Base-by-base conservation (phyloP, 805 yeast genomes). In the Pichia sporocuriosa region DNA sequence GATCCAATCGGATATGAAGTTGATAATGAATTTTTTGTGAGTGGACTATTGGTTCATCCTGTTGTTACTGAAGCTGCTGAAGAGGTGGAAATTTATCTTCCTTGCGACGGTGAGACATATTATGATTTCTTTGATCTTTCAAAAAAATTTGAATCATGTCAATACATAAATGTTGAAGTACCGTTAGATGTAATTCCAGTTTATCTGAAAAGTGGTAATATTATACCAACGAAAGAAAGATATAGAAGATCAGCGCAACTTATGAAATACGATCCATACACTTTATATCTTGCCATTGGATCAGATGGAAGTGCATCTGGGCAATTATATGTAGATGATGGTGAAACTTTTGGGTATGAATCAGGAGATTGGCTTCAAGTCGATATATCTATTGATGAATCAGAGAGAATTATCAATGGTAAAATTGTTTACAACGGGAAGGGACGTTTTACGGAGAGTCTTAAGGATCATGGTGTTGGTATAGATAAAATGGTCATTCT, bases 1-100 rank as follows among this genome's bases (percentile, higher is more conserved):
- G 68, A 71, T 45, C 58, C 60, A 22, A 68, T 62, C 1, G 57
- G 75, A 0, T 84, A 73, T 55, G 70, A 62, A 2, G 68, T 87
- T 35, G 96, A 89, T 44, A 90, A 90, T 62, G 81, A 87, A 59
- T 90, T 90, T 60, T 84, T 77, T 55, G 47, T 90, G 17, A 95
- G 94, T 19, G 63, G 69, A 30, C 55, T 90, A 13, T 56, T 90
- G 44, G 84, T 85, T 1, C 84, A 82, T 54, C 98, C 98, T 3
- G 79, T 90, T 3, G 76, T 83, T 1, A 73, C 71, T 1, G 76
- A 77, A 47, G 75, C 68, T 1, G 70, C 68, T 5, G 48, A 53
- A 0, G 42, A 57, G 0, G 69, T 71, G 0, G 56, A 57, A 1
- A 56, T 81, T 6, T 69, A 68, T 45, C 49, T 83, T 22, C 89